Evolutionary conservation across 2,329 filamentous ascomycete species (phyloP), one percentile per base, ranked within the genome.

Genomic region (Claviceps digitariae): DNA sequence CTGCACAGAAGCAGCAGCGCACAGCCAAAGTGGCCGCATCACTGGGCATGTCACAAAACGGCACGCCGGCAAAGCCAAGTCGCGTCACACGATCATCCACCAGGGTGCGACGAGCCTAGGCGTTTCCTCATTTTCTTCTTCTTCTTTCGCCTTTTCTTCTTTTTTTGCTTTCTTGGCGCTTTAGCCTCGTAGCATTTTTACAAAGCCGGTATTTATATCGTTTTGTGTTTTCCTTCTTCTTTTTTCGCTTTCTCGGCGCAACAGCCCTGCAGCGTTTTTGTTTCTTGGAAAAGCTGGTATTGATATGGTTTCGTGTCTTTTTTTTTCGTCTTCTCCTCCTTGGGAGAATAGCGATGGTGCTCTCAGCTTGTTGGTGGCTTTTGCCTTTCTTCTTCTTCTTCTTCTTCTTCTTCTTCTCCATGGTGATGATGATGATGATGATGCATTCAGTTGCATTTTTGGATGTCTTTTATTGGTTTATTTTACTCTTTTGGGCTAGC

Each of bases 1-100:
- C 61, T 20, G 40, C 61, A 2, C 60, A 64, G 52, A 61, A 57
- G 38, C 61, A 64, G 57, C 62, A 63, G 56, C 61, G 60, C 46
- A 54, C 60, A 10, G 53, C 61, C 48, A 62, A 62, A 55, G 56
- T 65, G 46, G 65, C 67, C 2, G 62, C 65, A 49, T 61, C 58
- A 36, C 56, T 69, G 53, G 66, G 65, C 47, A 67, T 65, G 64
- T 62, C 61, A 40, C 59, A 59, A 29, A 69, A 67, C 29, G 65
- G 66, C 45, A 68, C 67, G 8, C 67, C 67, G 5, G 65, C 62
- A 29, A 67, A 64, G 52, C 60, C 64, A 23, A 59, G 57, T 48
- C 61, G 66, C 25, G 56, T 64, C 50, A 68, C 66, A 36, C 63
- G 66, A 38, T 60, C 66, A 25, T 56, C 62, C 9, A 43, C 54